A percentile compares a stretch with the other conserved stretches of the same genome.
Evolutionary conservation across 768 basidiomycete genomes (phyloP).

Genomic region (Pleurotus platypus): DNA sequence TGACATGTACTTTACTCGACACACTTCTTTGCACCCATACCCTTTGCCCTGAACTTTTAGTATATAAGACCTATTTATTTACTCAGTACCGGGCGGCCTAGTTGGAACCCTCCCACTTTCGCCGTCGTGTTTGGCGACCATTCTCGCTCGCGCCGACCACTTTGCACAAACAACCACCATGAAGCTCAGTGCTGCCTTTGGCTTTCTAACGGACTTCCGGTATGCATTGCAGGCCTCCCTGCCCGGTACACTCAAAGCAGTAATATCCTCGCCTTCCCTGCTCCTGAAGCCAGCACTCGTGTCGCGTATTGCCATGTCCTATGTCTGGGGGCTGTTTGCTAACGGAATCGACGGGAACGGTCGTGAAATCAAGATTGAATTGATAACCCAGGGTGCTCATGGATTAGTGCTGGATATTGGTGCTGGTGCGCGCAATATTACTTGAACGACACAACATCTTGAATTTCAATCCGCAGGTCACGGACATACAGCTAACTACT

Average conservation of each 20-base stretch:
- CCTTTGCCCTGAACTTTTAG: no score
- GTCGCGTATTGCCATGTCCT: slow-evolving; percentile 53
- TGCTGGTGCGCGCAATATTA: slow-evolving; percentile 40
- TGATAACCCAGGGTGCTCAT: slow-evolving; percentile 51
- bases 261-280: slow-evolving; percentile 38
- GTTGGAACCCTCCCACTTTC: no score
- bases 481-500: slow-evolving; percentile 62
- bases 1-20: no score
- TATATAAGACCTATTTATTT: no score
- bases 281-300: slow-evolving; percentile 40
- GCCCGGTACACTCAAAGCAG: slow-evolving; percentile 18
- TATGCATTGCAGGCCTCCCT: slow-evolving; percentile 28
- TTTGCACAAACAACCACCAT: slow-evolving; percentile 22
- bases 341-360: slow-evolving; percentile 36
- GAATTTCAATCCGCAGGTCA: slow-evolving; percentile 36
- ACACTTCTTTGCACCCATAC: no score
- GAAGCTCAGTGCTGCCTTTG: slow-evolving; percentile 42
- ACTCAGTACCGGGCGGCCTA: no score
- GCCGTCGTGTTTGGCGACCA: no score
- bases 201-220: slow-evolving; percentile 39
- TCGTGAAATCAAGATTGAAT: slow-evolving; percentile 33
- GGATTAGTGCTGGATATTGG: slow-evolving; percentile 69
- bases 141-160: no score
- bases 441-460: slow-evolving; percentile 5
- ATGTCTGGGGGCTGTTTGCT: slow-evolving; percentile 54